Base-by-base conservation (phyloP, 2,329 filamentous ascomycete species). In the Helotiales sp. region DNA sequence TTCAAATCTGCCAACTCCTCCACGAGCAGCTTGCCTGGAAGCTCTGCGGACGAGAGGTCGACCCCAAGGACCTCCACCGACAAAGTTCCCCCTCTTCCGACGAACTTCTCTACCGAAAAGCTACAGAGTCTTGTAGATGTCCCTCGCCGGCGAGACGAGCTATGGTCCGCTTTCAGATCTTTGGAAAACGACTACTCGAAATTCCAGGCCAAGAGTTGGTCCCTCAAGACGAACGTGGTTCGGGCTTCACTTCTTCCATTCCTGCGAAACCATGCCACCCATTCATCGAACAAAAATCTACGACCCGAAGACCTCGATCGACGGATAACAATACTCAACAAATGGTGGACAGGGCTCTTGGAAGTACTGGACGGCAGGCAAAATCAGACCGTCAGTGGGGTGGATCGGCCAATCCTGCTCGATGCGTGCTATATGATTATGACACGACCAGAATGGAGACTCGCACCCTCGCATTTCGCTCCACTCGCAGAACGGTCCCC, bases 291-390 rank as follows among this genome's bases (percentile, higher is more conserved):
- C 62, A 79, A 78, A 62, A 77, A 72, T 31, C 74, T 90, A 24
- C 76, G 85, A 29, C 80, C 86, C 0, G 87, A 90, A 74, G 87
- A 90, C 69, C 74, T 91, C 34, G 87, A 90, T 66, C 78, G 86
- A 30, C 79, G 88, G 48, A 77, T 84, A 2, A 85, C 82, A 54
- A 87, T 89, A 51, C 75, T 90, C 55, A 89, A 90, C 69, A 88
- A 88, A 67, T 91, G 88, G 88, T 91, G 88, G 88, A 85, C 80
- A 36, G 86, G 83, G 1, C 73, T 91, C 47, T 72, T 90, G 38
- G 87, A 89, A 61, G 82, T 89, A 71, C 78, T 90, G 24, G 83
- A 87, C 67, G 86, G 87, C 40, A 81, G 81, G 60, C 84, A 87
- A 69, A 87, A 87, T 61, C 85, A 88, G 67, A 84, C 84, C 8